These are phyloP conservation scores for Pythium aquatile DNA, from an alignment of 352 stramenopile species.

Conservation along the genomic window DNA sequence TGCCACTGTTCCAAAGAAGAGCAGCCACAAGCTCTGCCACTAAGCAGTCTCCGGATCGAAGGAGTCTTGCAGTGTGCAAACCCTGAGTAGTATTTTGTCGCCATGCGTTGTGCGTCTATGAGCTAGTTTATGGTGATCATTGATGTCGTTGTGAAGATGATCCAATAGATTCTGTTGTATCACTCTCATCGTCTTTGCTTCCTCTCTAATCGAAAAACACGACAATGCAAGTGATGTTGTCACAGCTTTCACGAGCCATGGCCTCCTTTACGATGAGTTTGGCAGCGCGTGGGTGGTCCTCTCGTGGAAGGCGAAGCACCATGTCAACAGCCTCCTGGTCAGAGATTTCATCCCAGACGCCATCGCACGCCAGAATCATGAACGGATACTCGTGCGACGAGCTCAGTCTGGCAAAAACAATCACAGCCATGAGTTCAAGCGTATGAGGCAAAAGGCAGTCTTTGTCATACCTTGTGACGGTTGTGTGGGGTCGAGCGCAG, in stretches of 20 bases:
- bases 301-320: conserved; percentile 34
- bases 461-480: conserved; percentile 37
- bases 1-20: conserved; percentile 6
- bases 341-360: conserved; percentile 73
- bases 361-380: conserved; percentile 75
- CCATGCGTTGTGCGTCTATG: neutral
- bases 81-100: neutral
- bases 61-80: neutral
- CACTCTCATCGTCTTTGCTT: neutral
- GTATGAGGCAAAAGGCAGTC: too few species aligned
- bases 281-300: conserved; percentile 44
- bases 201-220: conserved; percentile 42
- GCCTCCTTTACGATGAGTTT: conserved; percentile 57
- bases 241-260: conserved; percentile 49
- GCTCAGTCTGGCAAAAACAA: conserved; percentile 34
- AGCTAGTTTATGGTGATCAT: neutral
- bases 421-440: too few species aligned
- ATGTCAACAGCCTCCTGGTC: conserved; percentile 77
- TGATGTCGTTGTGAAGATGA: neutral
- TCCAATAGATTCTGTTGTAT: conserved; percentile 3
- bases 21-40: conserved; percentile 20
- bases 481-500: conserved; percentile 43
- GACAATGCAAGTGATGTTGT: conserved; percentile 83
- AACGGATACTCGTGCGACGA: conserved; percentile 53
- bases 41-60: conserved; percentile 6